Percentiles rank a stretch among this genome's conserved stretches.
phyloP scores from a whole-genome alignment of 176 grass and related monocot genomes.

The Musa beccarii region DNA sequence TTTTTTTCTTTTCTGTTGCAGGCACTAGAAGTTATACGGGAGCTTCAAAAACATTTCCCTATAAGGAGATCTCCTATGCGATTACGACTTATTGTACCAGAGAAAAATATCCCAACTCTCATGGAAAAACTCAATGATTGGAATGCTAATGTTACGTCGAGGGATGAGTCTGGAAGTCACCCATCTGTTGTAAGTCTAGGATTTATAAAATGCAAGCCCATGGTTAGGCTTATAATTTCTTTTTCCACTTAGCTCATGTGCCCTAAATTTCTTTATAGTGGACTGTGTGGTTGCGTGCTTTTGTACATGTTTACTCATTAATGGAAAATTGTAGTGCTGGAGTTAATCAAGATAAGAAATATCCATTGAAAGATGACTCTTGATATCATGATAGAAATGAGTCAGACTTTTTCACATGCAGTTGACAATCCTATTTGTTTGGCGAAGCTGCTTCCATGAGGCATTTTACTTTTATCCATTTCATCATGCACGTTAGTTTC shows the following conservation, averaged over 20 bases:
- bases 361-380: not conserved
- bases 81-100: conserved; percentile 56
- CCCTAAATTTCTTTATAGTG: too few species aligned
- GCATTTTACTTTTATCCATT: too few species aligned
- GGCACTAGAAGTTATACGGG: conserved; percentile 81
- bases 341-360: not conserved
- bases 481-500: too few species aligned
- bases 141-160: conserved; percentile 56
- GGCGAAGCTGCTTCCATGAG: too few species aligned
- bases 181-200: conserved; percentile 49
- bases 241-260: too few species aligned
- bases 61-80: conserved; percentile 80
- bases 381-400: too few species aligned
- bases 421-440: too few species aligned
- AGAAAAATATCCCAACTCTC: conserved; percentile 46
- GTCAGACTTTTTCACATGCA: too few species aligned
- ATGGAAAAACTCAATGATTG: conserved; percentile 53
- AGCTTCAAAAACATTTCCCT: conserved; percentile 57
- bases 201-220: not conserved
- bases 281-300: not conserved
- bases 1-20: conserved; percentile 18
- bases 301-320: not conserved
- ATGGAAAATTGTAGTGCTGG: not conserved
- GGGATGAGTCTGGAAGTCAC: conserved; percentile 45
- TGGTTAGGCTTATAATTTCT: not conserved